Base-by-base conservation (phyloP, 805 yeast genomes). In the Teunomyces cretensis region DNA sequence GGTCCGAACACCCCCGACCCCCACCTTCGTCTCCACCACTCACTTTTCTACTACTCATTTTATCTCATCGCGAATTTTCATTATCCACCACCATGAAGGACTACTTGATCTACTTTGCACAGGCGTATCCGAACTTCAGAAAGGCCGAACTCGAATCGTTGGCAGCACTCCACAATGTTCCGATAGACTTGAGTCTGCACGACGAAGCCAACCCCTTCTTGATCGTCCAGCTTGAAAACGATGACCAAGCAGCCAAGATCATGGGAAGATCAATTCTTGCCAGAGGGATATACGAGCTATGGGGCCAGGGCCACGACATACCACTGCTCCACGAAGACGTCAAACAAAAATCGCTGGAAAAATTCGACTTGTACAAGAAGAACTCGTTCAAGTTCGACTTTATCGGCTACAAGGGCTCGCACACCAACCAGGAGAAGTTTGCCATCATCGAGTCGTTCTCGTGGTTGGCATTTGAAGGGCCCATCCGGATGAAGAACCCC, bases 101-200 rank as follows among this genome's bases (percentile, higher is more conserved):
- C 44, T 94, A 88, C 58, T 62, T 92, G 39, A 70, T 94, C n/a
- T 81, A 85, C 58, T 75, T 94, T 59, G 96, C 96, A 2, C 97
- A 91, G 65, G 78, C 84, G 33, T 90, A 89, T 58, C 81, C 84
- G 41, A 76, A 79, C 47, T 92, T 92, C 65, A 74, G 98, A 40
- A 66, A 67, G 30, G 88, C 96, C 0, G 99, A 92, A 65, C 67
- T 94, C 30, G 89, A 86, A 54, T 84, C 97, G 0, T 66, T 94
- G 37, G 97, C 97, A 0, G 82, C 80, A 28, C 64, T 86, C 42
- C 67, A 78, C 51, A 66, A 67, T 13, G 67, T 94, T 2, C 43
- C 65, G 9, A 69, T 86, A 6, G 91, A 88, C 59, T 67, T 89
- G 41, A 63, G 80, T 12, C 57, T 60, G 6, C 88, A 88, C 59